Evolutionary conservation across 768 basidiomycete species (phyloP), one percentile per base, ranked within the genome.

Genomic region (Amanita phalloides): DNA sequence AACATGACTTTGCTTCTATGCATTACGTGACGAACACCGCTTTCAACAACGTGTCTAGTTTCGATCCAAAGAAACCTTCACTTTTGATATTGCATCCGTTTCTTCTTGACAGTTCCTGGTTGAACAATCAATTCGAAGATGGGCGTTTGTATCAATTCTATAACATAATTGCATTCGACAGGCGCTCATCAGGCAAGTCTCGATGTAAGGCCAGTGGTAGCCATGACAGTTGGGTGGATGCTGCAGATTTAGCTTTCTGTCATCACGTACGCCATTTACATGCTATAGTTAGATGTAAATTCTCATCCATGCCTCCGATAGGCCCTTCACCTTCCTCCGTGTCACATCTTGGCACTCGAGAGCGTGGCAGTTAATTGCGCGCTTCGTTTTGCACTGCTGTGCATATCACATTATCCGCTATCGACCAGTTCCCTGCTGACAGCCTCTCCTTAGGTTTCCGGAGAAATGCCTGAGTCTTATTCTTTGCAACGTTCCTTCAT

Each of bases 121-220:
- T 85, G 53, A 70, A 73, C 26, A 68, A 73, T 28, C 85, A 88
- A 48, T 74, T 86, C 45, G 78, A 78, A 25, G 86, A 90, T 63
- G 75, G 76, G 0, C 73, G 86, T 39, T 66, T 90, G 23, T 64
- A 72, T 55, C 61, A 65, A 0, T 64, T 68, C 38, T 88, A 74
- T 65, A 90, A 90, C 61, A 62, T 90, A 28, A 80, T 90, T 55
- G 83, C 84, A 5, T 84, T 89, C 61, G 87, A 90, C 62, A 76
- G 78, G 58, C 79, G 88, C 9, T 72, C 75, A 8, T 71, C 72
- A 25, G 87, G 87, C 11, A 73, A 69, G 62, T 84, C 83, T 3
- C 62, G 64, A 2, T 74, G 68, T 55, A 72, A 78, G 49, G 76
- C 74, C 3, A 78, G 66, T 45, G 76, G 74, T 6, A 67, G 70